A percentile compares a stretch with the other conserved stretches of the same genome.
These are phyloP conservation scores for Wickerhamomyces strasburgensis DNA, from an alignment of 805 yeast species.

Conservation along the genomic window DNA sequence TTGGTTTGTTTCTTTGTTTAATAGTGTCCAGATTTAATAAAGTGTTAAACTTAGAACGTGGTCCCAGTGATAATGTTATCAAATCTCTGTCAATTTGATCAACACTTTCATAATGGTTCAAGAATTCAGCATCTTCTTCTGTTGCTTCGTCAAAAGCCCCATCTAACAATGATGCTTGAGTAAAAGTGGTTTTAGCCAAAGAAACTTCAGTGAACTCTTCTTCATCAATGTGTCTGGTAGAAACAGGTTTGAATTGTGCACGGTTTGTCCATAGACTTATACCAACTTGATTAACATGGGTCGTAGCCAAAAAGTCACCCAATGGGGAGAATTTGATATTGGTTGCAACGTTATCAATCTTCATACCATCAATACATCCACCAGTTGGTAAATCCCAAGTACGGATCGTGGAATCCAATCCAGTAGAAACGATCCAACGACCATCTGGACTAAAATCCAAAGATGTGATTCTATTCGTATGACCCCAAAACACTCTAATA, in stretches of 20 bases:
- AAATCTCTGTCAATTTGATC: conserved; percentile 60
- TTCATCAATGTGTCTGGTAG: conserved; percentile 72
- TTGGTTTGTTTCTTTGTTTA: conserved; percentile 83
- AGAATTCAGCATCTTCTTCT: conserved; percentile 25
- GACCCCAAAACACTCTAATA: conserved; percentile 87
- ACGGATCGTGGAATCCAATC: conserved; percentile 81
- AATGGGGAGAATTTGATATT: conserved; percentile 74
- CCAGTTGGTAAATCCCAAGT: conserved; percentile 99
- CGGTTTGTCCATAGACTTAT: conserved; percentile 88
- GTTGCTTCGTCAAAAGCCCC: conserved; percentile 29
- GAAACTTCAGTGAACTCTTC: conserved; percentile 59
- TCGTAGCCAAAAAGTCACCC: conserved; percentile 87
- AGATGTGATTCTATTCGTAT: conserved; percentile 79
- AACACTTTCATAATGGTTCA: conserved; percentile 42
- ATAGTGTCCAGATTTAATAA: conserved; percentile 78
- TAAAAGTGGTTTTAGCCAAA: conserved; percentile 69
- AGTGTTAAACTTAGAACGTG: conserved; percentile 75
- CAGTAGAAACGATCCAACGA: conserved; percentile 83
- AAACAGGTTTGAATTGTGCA: conserved; percentile 74
- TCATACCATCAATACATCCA: conserved; percentile 89
- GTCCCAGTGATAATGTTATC: conserved; percentile 69
- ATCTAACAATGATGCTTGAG: conserved; percentile 64
- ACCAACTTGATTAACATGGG: conserved; percentile 89
- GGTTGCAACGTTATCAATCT: conserved; percentile 75
- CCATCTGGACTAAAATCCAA: conserved; percentile 93